Evolutionary conservation across 2,329 filamentous ascomycete species (phyloP), one percentile per base, ranked within the genome.

Genomic region (Alternaria sp.): DNA sequence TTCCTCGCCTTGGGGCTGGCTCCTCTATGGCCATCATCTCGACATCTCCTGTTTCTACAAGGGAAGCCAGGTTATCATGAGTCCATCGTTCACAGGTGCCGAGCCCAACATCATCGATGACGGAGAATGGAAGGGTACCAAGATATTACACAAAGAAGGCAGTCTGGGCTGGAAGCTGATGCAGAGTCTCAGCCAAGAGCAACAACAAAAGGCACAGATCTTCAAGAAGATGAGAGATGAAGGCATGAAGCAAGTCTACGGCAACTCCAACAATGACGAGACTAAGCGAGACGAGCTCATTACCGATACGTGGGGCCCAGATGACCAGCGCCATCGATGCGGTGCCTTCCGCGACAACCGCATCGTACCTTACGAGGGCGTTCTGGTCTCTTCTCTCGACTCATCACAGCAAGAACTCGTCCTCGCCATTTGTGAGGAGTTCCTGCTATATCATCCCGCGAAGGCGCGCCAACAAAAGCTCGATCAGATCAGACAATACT

Each of bases 311-410:
- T 94, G 91, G 91, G 94, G 94, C 76, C 89, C 89, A 67, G 91
- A 93, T 72, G 92, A 95, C 76, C 91, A 94, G 81, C 85, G 91
- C 6, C 91, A 94, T 72, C 77, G 93, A 5, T 92, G 91, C 74
- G 92, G 92, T 36, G 92, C 92, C 0, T 93, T 91, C 75, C 86
- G 91, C 12, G 92, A 95, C 72, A 96, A 95, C 77, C 86, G 91
- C 11, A 79, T 91, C 11, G 89, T 95, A 0, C 91, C 92, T 0
- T 92, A 89, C 73, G 77, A 94, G 78, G 92, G 92, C 0, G 78
- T 92, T 6, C 73, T 83, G 0, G 88, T 89, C 0, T 81, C 83
- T 0, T 76, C 82, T 0, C 80, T 92, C 56, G 75, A 77, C 0
- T 1, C 75, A 0, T 74, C 76, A 2, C 87, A 91, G 71, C 84